phyloP scores from a whole-genome alignment of 352 stramenopile genomes.

The Globisporangium barbulae region DNA sequence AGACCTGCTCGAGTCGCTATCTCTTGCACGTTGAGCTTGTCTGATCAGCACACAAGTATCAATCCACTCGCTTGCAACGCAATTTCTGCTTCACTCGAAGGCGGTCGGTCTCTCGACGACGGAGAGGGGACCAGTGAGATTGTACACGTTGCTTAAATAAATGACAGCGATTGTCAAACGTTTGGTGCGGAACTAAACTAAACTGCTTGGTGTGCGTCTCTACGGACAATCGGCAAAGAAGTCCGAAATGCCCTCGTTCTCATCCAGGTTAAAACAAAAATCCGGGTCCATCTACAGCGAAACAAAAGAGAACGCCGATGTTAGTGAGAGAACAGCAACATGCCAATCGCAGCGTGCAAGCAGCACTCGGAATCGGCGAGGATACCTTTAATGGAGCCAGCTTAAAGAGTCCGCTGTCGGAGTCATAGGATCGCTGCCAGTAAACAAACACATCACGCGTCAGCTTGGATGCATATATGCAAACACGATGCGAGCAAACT shows the following conservation, averaged over 20 bases:
- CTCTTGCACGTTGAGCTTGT: neutral
- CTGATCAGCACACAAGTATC: neutral
- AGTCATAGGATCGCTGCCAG: slow-evolving; percentile 75
- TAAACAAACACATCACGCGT: neutral
- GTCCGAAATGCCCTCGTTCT: slow-evolving; percentile 84
- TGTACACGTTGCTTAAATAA: slow-evolving; percentile 27
- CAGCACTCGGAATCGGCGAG: neutral
- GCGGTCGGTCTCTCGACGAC: neutral
- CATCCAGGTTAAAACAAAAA: slow-evolving; percentile 88
- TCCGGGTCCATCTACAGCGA: slow-evolving; percentile 70
- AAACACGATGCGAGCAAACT: neutral
- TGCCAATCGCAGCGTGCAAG: neutral
- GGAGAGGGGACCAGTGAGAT: slow-evolving; percentile 10
- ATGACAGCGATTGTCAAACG: slow-evolving; percentile 17
- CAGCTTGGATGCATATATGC: neutral
- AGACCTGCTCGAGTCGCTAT: slow-evolving; percentile 31
- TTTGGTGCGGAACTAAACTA: slow-evolving; percentile 14
- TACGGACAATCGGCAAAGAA: slow-evolving; percentile 83
- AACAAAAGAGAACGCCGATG: neutral
- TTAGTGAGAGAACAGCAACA: neutral
- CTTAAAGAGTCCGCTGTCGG: slow-evolving; percentile 81
- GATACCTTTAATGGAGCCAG: slow-evolving; percentile 80
- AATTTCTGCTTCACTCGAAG: slow-evolving; percentile 1
- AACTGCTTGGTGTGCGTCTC: slow-evolving; percentile 14
- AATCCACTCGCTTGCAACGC: neutral